Percentiles rank a stretch among this genome's conserved stretches.
Conservation (phyloP, 148 eudicot species). For the Gaultheria prostrata region DNA sequence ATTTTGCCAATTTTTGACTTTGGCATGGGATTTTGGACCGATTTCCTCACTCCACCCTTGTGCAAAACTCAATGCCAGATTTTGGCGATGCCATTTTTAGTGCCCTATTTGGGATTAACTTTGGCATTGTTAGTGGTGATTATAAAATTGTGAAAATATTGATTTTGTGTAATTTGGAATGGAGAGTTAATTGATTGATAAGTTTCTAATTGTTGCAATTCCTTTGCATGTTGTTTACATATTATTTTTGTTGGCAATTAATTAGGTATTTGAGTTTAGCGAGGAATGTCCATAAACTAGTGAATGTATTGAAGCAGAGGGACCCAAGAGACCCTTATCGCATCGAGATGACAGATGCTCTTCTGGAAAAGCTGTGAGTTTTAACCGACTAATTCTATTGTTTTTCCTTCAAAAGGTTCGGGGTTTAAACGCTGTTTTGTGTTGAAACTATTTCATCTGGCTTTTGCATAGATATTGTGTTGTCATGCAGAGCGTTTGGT, state of each 20-base stretch:
- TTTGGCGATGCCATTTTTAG: neutral
- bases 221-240: neutral
- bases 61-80: neutral
- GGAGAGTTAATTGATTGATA: neutral
- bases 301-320: conserved; percentile 82
- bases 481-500: neutral
- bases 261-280: conserved; percentile 63
- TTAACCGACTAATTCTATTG: neutral
- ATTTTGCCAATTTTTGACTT: too few species aligned
- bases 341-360: conserved; percentile 74
- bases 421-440: neutral
- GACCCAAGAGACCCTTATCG: conserved; percentile 78
- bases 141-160: neutral
- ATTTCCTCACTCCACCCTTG: neutral
- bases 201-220: neutral
- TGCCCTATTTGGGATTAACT: neutral
- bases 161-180: neutral
- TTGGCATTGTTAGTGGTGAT: neutral
- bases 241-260: neutral
- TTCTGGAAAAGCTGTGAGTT: conserved; percentile 86
- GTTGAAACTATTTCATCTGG: neutral
- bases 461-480: neutral
- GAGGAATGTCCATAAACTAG: conserved; percentile 80
- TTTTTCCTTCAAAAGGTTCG: neutral
- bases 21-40: too few species aligned